Conservation (phyloP, 345 rosid genomes). For the Leavenworthia alabamica region DNA sequence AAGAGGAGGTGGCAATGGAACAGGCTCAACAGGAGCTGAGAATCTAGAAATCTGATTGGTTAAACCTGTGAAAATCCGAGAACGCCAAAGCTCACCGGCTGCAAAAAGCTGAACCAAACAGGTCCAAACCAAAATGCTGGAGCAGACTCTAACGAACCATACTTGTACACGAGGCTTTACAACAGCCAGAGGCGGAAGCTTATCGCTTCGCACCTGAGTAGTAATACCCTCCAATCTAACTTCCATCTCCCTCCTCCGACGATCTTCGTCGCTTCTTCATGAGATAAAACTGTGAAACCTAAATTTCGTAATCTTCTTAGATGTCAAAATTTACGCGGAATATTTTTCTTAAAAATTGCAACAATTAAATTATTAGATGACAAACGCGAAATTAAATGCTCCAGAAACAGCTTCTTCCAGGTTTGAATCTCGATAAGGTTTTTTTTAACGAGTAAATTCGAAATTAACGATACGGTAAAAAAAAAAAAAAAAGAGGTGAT, state of each 20-base stretch:
- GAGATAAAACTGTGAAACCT: constrained; percentile 7
- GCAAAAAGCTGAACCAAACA: constrained; percentile 90
- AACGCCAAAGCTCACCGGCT: constrained; percentile 82
- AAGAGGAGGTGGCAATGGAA: constrained; percentile 46
- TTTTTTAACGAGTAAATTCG: background rate
- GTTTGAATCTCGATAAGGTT: constrained; percentile 23
- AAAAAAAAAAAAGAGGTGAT: constrained; percentile 1
- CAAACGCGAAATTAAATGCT: constrained; percentile 10
- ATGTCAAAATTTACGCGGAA: background rate
- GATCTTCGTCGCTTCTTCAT: constrained; percentile 72
- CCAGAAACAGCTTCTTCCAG: background rate
- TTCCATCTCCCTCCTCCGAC: constrained; percentile 61
- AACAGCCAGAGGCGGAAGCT: constrained; percentile 45
- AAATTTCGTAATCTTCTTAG: constrained; percentile 9
- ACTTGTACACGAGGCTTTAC: constrained; percentile 66
- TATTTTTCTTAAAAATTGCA: background rate
- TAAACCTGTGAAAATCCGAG: constrained; percentile 47
- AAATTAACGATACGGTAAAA: background rate
- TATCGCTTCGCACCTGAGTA: constrained; percentile 51
- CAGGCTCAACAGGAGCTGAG: constrained; percentile 29
- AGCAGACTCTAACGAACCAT: constrained; percentile 86
- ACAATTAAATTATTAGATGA: constrained; percentile 3
- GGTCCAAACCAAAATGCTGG: constrained; percentile 93
- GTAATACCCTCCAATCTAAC: constrained; percentile 64
- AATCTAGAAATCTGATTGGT: constrained; percentile 44